Conservation (phyloP, 345 rosid species). For the Psidium guajava region DNA sequence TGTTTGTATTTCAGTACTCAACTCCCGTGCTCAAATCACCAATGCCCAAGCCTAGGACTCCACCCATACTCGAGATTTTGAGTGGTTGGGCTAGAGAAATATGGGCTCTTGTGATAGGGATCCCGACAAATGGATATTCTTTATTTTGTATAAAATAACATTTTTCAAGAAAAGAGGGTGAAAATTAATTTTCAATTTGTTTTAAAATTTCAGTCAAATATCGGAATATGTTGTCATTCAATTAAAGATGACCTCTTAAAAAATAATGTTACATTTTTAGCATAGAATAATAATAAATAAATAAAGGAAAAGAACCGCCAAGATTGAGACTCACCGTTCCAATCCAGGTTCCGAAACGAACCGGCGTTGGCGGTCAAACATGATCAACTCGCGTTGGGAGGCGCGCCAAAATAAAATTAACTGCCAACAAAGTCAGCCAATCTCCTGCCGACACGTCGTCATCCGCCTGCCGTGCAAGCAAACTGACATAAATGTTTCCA, state of each 20-base stretch:
- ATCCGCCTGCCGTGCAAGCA: conserved; percentile 9
- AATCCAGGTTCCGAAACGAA: neutral
- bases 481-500: neutral
- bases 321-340: neutral
- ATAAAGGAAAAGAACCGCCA: neutral
- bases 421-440: conserved; percentile 16
- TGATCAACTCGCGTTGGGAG: conserved; percentile 10
- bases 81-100: no score
- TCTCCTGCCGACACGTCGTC: conserved; percentile 20
- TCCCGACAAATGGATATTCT: no score
- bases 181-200: no score
- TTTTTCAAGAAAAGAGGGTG: no score
- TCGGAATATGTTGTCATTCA: no score
- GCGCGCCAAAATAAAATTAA: conserved; percentile 20
- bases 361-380: neutral
- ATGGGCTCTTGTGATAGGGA: no score
- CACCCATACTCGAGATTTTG: no score
- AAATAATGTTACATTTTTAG: neutral
- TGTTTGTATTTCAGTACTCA: rapidly evolving
- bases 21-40: no score
- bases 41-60: no score
- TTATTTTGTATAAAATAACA: no score
- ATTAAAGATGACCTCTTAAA: no score
- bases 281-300: neutral
- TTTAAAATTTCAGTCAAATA: no score